Evolutionary conservation across 2,329 filamentous ascomycete species (phyloP).

Genomic region (Alternaria infectoria): DNA sequence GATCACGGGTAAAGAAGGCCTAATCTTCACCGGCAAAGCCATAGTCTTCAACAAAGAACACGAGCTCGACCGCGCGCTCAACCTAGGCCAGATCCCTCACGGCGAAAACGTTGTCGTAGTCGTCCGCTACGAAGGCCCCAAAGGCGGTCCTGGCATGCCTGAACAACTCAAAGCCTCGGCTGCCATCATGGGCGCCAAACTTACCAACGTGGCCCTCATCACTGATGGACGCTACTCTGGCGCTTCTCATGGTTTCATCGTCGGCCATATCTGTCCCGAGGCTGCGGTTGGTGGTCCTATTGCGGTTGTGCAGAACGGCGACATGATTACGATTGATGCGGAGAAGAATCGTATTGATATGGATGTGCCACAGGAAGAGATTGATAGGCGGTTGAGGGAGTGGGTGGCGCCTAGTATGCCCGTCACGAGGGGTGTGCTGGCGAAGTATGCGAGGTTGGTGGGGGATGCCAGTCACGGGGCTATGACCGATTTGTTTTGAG

Average conservation of each 20-base stretch:
- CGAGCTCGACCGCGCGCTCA: constrained; percentile 76
- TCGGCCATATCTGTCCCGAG: constrained; percentile 91
- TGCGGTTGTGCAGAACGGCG: constrained; percentile 79
- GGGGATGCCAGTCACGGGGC: constrained; percentile 91
- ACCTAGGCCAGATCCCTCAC: constrained; percentile 70
- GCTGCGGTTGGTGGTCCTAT: constrained; percentile 89
- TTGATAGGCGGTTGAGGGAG: constrained; percentile 65
- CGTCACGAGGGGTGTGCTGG: constrained; percentile 82
- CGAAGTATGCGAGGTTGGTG: constrained; percentile 87
- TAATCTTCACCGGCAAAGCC: constrained; percentile 79
- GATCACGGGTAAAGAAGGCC: constrained; percentile 94
- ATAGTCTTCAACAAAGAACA: constrained; percentile 87
- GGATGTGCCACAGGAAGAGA: constrained; percentile 73
- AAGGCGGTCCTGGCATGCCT: constrained; percentile 94
- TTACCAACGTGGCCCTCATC: constrained; percentile 87
- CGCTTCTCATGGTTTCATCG: constrained; percentile 89
- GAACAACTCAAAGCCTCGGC: constrained; percentile 89
- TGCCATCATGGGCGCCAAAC: constrained; percentile 88
- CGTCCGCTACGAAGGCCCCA: constrained; percentile 92
- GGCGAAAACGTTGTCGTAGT: constrained; percentile 86
- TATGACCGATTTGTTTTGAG: constrained; percentile 77
- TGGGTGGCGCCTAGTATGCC: constrained; percentile 76
- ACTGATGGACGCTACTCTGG: constrained; percentile 92
- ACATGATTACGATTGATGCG: constrained; percentile 85
- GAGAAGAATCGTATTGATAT: constrained; percentile 75